Percentiles rank a stretch among this genome's conserved stretches.
Evolutionary conservation across 139 green algal genomes (phyloP).

Genomic region (Tetradesmus lagerheimii): DNA sequence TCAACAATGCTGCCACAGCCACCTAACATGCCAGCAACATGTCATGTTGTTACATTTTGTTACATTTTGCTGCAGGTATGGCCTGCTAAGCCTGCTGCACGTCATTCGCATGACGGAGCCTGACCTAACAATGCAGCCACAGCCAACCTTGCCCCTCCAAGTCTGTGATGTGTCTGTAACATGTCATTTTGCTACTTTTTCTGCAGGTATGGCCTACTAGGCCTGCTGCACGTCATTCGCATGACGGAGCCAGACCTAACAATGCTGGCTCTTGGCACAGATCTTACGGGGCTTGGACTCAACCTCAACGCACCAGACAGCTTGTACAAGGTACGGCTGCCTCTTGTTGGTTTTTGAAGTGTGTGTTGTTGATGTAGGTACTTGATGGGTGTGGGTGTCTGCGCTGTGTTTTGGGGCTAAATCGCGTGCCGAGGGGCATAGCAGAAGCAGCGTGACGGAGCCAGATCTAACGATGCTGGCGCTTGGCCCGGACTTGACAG

Average conservation of each 20-base stretch:
- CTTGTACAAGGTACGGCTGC: conserved; percentile 84
- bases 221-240: conserved; percentile 94
- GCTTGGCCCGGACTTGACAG: conserved; percentile 96
- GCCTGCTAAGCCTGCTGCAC: conserved; percentile 91
- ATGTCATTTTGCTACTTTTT: too few relatives aligned
- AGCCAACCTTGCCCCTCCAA: too few relatives aligned
- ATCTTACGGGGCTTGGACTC: conserved; percentile 96
- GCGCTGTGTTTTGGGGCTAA: too few relatives aligned
- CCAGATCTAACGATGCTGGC: conserved; percentile 97
- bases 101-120: conserved; percentile 96
- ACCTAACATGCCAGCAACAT: too few relatives aligned
- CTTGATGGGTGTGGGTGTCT: too few relatives aligned
- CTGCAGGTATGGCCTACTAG: conserved; percentile 95
- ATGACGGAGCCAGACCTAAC: conserved; percentile 95
- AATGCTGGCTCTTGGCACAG: conserved; percentile 94
- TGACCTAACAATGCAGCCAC: too few relatives aligned
- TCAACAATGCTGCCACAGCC: too few relatives aligned
- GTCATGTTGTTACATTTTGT: conserved; percentile 85
- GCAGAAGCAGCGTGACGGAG: too few relatives aligned
- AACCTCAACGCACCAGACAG: conserved; percentile 92
- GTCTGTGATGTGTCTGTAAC: too few relatives aligned
- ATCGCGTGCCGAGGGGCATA: too few relatives aligned
- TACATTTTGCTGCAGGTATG: conserved; percentile 95
- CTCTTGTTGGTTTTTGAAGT: too few relatives aligned
- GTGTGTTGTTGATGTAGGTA: too few relatives aligned